Percentiles rank a stretch among this genome's conserved stretches.
Conservation (phyloP, 2,329 filamentous ascomycete genomes). For the Cladosporium sp. region DNA sequence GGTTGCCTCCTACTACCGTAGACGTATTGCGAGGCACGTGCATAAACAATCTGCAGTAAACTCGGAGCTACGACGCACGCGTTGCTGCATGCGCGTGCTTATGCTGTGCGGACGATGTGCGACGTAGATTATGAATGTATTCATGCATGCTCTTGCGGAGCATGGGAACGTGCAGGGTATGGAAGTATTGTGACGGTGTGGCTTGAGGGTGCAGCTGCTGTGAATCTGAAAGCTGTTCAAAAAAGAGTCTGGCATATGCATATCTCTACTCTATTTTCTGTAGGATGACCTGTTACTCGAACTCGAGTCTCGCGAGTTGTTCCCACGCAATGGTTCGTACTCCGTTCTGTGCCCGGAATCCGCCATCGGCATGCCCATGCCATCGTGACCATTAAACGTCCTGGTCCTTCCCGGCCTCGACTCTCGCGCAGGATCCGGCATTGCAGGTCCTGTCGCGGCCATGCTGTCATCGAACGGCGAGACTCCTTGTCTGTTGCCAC, state of each 20-base stretch:
- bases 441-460: constrained; percentile 8
- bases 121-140: background rate
- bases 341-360: background rate
- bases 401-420: constrained; percentile 16
- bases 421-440: constrained; percentile 20
- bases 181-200: background rate
- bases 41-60: background rate
- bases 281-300: background rate
- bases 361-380: background rate
- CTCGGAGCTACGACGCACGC: background rate
- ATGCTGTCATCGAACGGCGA: constrained; percentile 21
- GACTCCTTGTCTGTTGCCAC: background rate
- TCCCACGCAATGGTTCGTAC: constrained; percentile 1
- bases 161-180: background rate
- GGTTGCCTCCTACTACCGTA: no score
- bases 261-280: background rate
- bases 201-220: background rate
- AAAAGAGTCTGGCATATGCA: background rate
- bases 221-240: background rate
- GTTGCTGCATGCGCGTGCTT: background rate
- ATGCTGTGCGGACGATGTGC: background rate
- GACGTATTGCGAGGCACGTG: background rate
- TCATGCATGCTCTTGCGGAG: background rate
- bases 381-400: constrained; percentile 21
- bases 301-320: constrained; percentile 4